Percentiles rank a stretch among this genome's conserved stretches.
These are phyloP conservation scores for Abrus pulchellus DNA, from an alignment of 306 rosid genomes.

Conservation along the genomic window DNA sequence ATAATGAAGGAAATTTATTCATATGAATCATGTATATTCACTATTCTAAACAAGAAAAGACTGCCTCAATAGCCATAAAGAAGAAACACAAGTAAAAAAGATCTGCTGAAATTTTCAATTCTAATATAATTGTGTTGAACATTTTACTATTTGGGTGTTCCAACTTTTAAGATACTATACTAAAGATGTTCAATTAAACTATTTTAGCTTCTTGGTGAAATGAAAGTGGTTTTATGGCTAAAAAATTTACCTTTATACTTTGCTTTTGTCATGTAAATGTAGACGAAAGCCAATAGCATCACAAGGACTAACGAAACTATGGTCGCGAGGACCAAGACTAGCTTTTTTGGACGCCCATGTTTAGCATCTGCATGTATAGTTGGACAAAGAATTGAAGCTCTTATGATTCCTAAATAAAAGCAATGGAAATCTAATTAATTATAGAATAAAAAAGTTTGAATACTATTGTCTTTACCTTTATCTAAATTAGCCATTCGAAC, in stretches of 20 bases:
- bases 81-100: too few species aligned
- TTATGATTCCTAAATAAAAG: background rate
- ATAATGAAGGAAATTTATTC: background rate
- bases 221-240: background rate
- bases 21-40: too few species aligned
- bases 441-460: background rate
- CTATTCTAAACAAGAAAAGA: too few species aligned
- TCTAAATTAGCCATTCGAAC: slow-evolving; percentile 33
- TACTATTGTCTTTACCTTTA: background rate
- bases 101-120: too few species aligned
- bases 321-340: background rate
- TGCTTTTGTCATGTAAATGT: background rate
- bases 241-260: slow-evolving; percentile 26
- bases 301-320: background rate
- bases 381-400: background rate
- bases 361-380: slow-evolving; percentile 7
- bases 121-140: too few species aligned
- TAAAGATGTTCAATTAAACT: too few species aligned
- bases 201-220: too few species aligned
- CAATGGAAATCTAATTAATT: background rate
- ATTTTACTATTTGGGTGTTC: too few species aligned
- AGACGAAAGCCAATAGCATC: slow-evolving; percentile 1
- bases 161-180: too few species aligned
- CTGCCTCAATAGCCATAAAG: too few species aligned
- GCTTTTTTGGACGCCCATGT: background rate